Base-by-base conservation (phyloP, 139 green algal genomes). In the Picochlorum sp. region DNA sequence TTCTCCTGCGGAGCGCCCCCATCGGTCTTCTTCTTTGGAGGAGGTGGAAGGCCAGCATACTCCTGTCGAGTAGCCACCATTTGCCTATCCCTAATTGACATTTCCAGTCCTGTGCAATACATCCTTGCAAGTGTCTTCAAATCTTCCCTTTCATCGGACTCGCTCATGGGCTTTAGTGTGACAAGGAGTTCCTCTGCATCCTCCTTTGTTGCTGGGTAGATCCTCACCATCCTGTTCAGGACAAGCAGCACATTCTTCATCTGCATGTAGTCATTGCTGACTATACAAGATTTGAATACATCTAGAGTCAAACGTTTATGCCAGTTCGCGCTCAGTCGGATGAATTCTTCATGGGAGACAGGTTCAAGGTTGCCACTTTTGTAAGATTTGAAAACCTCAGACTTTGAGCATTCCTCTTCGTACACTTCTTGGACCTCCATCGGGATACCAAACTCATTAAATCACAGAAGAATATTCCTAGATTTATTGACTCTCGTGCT, bases 381-480 rank as follows among this genome's bases (percentile, higher is more conserved):
- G 18, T 60, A 60, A 16, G 23, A 44, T n/a, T 37, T 44, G 71
- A 77, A 77, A 49, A 26, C 41, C 37, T 65, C n/a, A 20, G 56
- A 52, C 10, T 45, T 49, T 30, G 61, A 38, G 51, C 71, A 81
- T 62, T 85, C 75, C 4, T 45, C 21, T 2, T 50, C 71, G 47
- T 71, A 85, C 6, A 68, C 28, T 3, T 69, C 18, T 44, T 16
- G 1, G 15, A 62, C 52, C 76, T 55, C 82, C 83, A 90, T 1
- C 55, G 54, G 55, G 70, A 62, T 30, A 88, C 47, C 38, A 74
- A 28, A n/a, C 15, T 32, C 4, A 88, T 50, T 18, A 68, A 62
- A 50, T 90, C 77, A 9, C 57, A 38, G 23, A 88, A 49, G 68
- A 88, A 90, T 34, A 79, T 78, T 18, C 76, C 83, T 34, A 92